These are phyloP conservation scores for Carpinus viminea DNA, from an alignment of 306 rosid species.

Conservation along the genomic window DNA sequence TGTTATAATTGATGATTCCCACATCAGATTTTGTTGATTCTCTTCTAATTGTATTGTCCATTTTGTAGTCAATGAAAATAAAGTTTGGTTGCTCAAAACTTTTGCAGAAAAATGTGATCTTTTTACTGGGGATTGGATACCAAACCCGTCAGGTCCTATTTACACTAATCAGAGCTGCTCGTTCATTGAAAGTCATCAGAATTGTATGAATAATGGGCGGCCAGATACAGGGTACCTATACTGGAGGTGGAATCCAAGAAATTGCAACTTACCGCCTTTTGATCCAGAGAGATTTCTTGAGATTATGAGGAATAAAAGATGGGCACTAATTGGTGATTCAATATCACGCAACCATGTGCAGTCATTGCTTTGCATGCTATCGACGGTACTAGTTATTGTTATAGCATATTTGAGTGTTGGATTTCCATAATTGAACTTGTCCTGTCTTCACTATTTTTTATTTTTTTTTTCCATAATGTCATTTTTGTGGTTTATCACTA, in stretches of 20 bases:
- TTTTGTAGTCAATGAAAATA: conserved; percentile 13
- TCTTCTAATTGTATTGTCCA: conserved; percentile 1
- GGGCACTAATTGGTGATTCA: conserved; percentile 95
- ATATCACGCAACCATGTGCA: conserved; percentile 95
- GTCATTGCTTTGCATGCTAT: conserved; percentile 80
- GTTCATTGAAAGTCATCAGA: conserved; percentile 79
- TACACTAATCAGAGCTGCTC: conserved; percentile 78
- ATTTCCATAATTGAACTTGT: conserved; percentile 3
- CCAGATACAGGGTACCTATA: conserved; percentile 68
- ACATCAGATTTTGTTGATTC: not conserved
- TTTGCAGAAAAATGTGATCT: conserved; percentile 72
- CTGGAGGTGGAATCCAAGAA: conserved; percentile 89
- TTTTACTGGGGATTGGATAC: conserved; percentile 82
- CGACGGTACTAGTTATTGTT: conserved; percentile 58
- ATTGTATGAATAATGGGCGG: conserved; percentile 85
- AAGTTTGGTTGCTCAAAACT: conserved; percentile 3
- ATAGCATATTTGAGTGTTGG: conserved; percentile 5
- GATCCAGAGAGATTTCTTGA: conserved; percentile 65
- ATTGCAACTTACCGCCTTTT: conserved; percentile 64
- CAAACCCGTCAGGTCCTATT: conserved; percentile 57
- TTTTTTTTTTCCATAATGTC: not conserved
- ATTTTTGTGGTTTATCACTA: conserved; percentile 7
- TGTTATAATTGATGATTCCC: not conserved
- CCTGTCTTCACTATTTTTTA: not conserved
- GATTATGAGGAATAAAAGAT: conserved; percentile 69